Evolutionary conservation across 2,329 filamentous ascomycete genomes (phyloP).

Genomic region (Trichoderma koningii): DNA sequence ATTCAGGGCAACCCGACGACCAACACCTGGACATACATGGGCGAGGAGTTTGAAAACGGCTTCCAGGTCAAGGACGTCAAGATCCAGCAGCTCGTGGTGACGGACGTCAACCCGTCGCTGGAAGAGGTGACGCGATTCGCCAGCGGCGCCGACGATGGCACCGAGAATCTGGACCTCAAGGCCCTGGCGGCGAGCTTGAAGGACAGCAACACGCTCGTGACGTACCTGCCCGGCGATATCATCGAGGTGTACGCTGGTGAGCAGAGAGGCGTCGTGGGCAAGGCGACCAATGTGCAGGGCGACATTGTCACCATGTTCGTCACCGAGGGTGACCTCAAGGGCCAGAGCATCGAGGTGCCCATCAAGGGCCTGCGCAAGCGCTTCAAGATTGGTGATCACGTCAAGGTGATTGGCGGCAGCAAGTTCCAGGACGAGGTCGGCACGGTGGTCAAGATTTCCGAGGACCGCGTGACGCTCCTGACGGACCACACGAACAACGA

Average conservation of each 20-base stretch:
- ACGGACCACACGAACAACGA: constrained; percentile 92
- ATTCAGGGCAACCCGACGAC: constrained; percentile 70
- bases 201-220: constrained; percentile 75
- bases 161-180: constrained; percentile 88
- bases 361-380: constrained; percentile 89
- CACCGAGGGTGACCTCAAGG: constrained; percentile 76
- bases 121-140: constrained; percentile 97
- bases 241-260: constrained; percentile 96
- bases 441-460: constrained; percentile 91
- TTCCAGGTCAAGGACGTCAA: constrained; percentile 94
- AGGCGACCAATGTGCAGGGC: constrained; percentile 79
- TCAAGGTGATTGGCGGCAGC: constrained; percentile 97
- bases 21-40: constrained; percentile 81
- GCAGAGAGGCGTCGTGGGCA: constrained; percentile 87
- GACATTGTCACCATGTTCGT: constrained; percentile 91
- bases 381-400: constrained; percentile 91
- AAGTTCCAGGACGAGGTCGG: constrained; percentile 93
- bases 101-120: constrained; percentile 87
- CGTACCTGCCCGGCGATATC: constrained; percentile 90
- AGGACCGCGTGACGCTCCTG: constrained; percentile 88
- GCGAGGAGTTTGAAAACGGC: constrained; percentile 87
- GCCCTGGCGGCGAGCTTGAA: constrained; percentile 89
- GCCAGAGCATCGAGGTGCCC: constrained; percentile 88
- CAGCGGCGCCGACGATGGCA: constrained; percentile 84
- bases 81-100: constrained; percentile 79